Base-by-base conservation (phyloP, 2,329 filamentous ascomycete genomes). In the Aaosphaeria pasadenensis region DNA sequence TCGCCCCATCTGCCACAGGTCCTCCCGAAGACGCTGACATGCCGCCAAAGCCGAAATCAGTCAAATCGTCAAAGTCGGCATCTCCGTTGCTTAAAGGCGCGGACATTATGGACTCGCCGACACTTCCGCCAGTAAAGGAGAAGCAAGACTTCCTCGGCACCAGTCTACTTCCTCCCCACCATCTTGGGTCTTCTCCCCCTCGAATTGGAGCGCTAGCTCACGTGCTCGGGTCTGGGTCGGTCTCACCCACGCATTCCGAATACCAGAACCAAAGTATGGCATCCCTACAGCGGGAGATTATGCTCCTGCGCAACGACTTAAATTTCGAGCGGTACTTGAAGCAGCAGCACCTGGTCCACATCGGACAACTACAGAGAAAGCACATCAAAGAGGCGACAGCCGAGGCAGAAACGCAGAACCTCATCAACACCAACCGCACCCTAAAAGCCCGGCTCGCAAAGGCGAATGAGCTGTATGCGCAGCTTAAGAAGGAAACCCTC, bases 291-390 rank as follows among this genome's bases (percentile, higher is more conserved):
- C 81, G 86, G 39, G 86, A 91, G 58, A 81, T 90, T n/a, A 80
- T 90, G 45, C 73, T 91, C 2, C 70, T 94, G 7, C 84, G 86
- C 40, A 94, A 91, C 52, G 88, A 94, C 58, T 75, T 94, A 39
- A 88, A 87, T 55, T 94, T 92, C 60, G 89, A 94, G 66, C 80
- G 87, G 29, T 92, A 90, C 67, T 79, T 92, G 59, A 92, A 91
- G 64, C 83, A 90, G 54, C 89, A 94, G 60, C 89, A 92, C 65
- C 82, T 91, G 55, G 82, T 85, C 2, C 88, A 92, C 50, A 91
- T 94, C 62, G 88, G 88, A 1, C 87, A 89, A 60, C 72, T 94
- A 39, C 85, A 88, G 56, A 79, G 87, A 11, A 84, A 85, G 52
- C 85, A 90, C 49, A 83, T 92, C 54, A 82, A 82, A 54, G 87